A percentile compares a stretch with the other conserved stretches of the same genome.
Evolutionary conservation across 2,329 filamentous ascomycete genomes (phyloP).

Genomic region (Trichoderma simmonsii): DNA sequence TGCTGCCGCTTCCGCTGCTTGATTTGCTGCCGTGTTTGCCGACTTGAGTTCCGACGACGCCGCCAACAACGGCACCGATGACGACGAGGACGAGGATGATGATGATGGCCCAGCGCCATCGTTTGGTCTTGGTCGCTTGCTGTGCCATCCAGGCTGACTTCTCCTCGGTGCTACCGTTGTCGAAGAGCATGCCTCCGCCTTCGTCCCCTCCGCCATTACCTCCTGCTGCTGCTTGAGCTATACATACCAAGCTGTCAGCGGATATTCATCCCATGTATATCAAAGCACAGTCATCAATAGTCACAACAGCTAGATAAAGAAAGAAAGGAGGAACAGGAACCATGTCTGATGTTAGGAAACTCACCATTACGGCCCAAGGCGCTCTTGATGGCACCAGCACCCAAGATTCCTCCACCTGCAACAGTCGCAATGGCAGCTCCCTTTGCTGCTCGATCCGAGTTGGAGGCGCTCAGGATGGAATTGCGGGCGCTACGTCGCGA

Average conservation of each 20-base stretch:
- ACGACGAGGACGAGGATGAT: slow-evolving; percentile 62
- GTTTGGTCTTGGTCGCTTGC: slow-evolving; percentile 58
- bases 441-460: slow-evolving; percentile 35
- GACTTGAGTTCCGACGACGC: slow-evolving; percentile 70
- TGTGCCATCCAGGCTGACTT: slow-evolving; percentile 22
- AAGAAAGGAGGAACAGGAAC: background rate
- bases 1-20: slow-evolving; percentile 21
- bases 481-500: slow-evolving; percentile 44
- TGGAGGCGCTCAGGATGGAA: slow-evolving; percentile 58
- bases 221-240: slow-evolving; percentile 1
- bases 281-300: background rate
- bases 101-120: slow-evolving; percentile 68
- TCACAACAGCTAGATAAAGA: background rate
- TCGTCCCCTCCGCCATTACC: background rate
- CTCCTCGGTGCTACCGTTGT: slow-evolving; percentile 18
- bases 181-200: slow-evolving; percentile 19
- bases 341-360: background rate
- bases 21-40: slow-evolving; percentile 46
- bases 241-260: background rate
- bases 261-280: background rate
- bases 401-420: slow-evolving; percentile 45
- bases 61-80: slow-evolving; percentile 68
- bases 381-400: slow-evolving; percentile 35
- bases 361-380: slow-evolving; percentile 29
- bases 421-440: slow-evolving; percentile 29